These are phyloP conservation scores for Leptographium lundbergii DNA, from an alignment of 2,329 filamentous ascomycete species.

Conservation along the genomic window DNA sequence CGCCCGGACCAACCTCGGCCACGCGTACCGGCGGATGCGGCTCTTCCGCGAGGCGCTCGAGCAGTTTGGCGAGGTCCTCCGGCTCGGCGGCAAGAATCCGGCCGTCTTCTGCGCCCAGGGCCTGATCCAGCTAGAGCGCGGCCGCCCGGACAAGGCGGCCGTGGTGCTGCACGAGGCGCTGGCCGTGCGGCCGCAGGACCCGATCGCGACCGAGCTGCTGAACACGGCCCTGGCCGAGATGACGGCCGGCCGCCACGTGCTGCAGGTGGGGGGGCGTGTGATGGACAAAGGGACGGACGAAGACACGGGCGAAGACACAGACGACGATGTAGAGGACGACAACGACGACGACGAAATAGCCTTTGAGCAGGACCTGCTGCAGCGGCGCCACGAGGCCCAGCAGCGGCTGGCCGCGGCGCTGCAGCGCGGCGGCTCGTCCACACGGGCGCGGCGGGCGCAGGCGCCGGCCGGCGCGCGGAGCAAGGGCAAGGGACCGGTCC, in stretches of 20 bases:
- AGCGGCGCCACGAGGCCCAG: slow-evolving; percentile 31
- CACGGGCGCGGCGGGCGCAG: not conserved
- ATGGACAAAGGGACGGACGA: not conserved
- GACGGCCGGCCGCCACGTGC: slow-evolving; percentile 24
- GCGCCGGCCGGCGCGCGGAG: slow-evolving; percentile 15
- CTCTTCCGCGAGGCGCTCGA: slow-evolving; percentile 58
- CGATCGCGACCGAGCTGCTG: slow-evolving; percentile 66
- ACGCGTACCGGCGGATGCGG: slow-evolving; percentile 65
- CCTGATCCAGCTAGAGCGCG: slow-evolving; percentile 68
- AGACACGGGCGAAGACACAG: not conserved
- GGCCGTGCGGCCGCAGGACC: slow-evolving; percentile 66
- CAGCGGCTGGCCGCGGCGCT: slow-evolving; percentile 18
- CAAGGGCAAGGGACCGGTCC: slow-evolving; percentile 27
- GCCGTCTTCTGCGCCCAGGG: slow-evolving; percentile 73
- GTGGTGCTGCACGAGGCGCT: slow-evolving; percentile 74
- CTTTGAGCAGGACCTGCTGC: slow-evolving; percentile 40
- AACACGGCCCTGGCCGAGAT: slow-evolving; percentile 58
- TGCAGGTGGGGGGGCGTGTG: slow-evolving; percentile 1
- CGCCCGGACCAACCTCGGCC: slow-evolving; percentile 77
- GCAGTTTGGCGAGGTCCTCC: slow-evolving; percentile 78
- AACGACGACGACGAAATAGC: not conserved
- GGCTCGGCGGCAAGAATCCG: slow-evolving; percentile 68
- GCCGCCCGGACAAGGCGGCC: slow-evolving; percentile 63
- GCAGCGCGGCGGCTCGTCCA: slow-evolving; percentile 5
- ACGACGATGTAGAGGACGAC: not conserved